Conservation (phyloP, 2,329 filamentous ascomycete genomes). For the Colletotrichum sansevieriae region DNA sequence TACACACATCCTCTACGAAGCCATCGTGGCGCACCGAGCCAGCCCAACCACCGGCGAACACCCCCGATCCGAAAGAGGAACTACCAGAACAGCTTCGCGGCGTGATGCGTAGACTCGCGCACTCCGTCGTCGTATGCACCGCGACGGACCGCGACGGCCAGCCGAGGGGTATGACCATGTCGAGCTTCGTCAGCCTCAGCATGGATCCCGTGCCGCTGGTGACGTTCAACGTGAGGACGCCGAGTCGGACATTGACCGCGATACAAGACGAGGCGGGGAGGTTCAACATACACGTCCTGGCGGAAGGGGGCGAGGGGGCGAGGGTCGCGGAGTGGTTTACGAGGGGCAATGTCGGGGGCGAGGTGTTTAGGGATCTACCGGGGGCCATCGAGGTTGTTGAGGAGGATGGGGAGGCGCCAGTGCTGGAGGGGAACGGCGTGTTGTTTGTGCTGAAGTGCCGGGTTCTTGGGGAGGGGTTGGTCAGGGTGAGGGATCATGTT, state of each 20-base stretch:
- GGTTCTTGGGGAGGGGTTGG: constrained; percentile 59
- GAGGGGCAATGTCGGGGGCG: constrained; percentile 57
- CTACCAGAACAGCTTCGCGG: constrained; percentile 61
- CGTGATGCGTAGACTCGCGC: constrained; percentile 66
- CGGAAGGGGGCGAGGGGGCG: constrained; percentile 61
- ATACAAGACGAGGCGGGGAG: constrained; percentile 55
- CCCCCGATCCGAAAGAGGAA: constrained; percentile 47
- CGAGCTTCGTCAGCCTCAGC: constrained; percentile 69
- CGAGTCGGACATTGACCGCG: constrained; percentile 68
- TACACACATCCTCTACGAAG: constrained; percentile 18
- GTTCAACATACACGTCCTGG: constrained; percentile 70
- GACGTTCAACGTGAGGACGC: constrained; percentile 69
- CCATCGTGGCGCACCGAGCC: constrained; percentile 49
- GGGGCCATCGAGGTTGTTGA: constrained; percentile 41
- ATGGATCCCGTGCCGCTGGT: constrained; percentile 65
- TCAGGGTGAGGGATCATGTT: constrained; percentile 65
- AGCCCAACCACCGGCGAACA: constrained; percentile 51
- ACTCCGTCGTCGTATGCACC: constrained; percentile 69
- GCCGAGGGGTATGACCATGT: constrained; percentile 69
- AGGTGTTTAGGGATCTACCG: constrained; percentile 55
- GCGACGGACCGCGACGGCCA: constrained; percentile 51
- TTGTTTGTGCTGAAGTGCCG: constrained; percentile 61
- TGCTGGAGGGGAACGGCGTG: constrained; percentile 66
- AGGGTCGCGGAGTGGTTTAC: constrained; percentile 66
- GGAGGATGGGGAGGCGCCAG: constrained; percentile 50